Evolutionary conservation across 2,329 filamentous ascomycete genomes (phyloP).

Genomic region (Talaromyces sp.): DNA sequence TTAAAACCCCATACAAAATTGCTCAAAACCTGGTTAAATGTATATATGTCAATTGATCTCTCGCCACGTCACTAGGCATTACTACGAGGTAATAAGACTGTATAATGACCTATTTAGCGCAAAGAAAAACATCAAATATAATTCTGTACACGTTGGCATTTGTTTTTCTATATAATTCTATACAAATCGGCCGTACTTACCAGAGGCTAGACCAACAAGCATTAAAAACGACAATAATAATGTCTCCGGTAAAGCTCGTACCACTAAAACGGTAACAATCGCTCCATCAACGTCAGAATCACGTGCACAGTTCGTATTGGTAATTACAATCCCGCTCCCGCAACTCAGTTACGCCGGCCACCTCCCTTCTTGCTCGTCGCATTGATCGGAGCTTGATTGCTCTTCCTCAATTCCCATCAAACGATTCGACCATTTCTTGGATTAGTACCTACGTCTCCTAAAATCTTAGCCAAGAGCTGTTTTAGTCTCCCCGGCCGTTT

Average conservation of each 20-base stretch:
- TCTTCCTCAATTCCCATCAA: neutral
- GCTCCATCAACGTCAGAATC: neutral
- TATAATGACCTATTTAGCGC: too few relatives aligned
- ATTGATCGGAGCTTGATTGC: conserved; percentile 11
- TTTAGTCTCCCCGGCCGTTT: neutral
- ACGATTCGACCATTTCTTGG: neutral
- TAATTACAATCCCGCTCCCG: neutral
- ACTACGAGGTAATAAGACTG: too few relatives aligned
- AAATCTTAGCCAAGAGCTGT: neutral
- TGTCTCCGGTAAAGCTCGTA: neutral
- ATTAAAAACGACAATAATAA: neutral
- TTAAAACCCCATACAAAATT: too few relatives aligned
- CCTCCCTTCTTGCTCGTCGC: neutral
- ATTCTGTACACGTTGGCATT: too few relatives aligned
- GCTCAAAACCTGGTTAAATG: too few relatives aligned
- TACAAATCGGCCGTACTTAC: too few relatives aligned
- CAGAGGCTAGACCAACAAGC: too few relatives aligned
- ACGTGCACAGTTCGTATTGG: neutral
- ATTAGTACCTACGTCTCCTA: neutral
- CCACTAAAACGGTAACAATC: neutral
- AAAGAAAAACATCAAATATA: too few relatives aligned
- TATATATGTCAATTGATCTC: too few relatives aligned
- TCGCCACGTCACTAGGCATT: too few relatives aligned
- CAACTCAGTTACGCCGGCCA: neutral
- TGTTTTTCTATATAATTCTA: too few relatives aligned